phyloP scores from a whole-genome alignment of 768 basidiomycete species.

The Mycena galericulata region DNA sequence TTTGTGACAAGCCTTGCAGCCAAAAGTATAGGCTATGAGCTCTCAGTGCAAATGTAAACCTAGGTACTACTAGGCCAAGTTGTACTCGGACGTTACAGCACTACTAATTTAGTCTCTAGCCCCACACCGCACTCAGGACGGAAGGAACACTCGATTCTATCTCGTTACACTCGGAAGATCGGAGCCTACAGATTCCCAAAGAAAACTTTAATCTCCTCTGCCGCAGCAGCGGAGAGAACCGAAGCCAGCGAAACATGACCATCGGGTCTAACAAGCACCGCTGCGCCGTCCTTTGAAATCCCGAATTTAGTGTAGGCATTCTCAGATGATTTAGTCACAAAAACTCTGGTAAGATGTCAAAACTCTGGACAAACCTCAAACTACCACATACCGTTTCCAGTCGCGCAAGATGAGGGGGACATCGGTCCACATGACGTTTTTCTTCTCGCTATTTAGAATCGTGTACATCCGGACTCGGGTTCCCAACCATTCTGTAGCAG shows the following conservation, averaged over 20 bases:
- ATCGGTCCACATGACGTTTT: constrained; percentile 7
- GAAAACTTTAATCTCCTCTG: background rate
- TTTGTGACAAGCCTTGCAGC: too few relatives aligned
- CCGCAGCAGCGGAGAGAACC: background rate
- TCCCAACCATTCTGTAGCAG: background rate
- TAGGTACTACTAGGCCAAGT: too few relatives aligned
- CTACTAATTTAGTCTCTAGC: too few relatives aligned
- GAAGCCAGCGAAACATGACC: constrained; percentile 8
- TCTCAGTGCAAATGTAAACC: too few relatives aligned
- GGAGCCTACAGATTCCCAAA: background rate
- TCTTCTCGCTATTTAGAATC: constrained; percentile 10
- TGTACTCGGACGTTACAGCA: too few relatives aligned
- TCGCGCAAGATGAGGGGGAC: constrained; percentile 3
- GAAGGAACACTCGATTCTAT: too few relatives aligned
- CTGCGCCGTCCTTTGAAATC: background rate
- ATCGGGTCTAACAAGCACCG: constrained; percentile 3
- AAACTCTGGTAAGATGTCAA: background rate
- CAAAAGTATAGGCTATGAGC: too few relatives aligned
- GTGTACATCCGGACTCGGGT: constrained; percentile 1
- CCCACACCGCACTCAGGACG: too few relatives aligned
- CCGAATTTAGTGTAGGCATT: constrained; percentile 12
- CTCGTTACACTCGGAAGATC: too few relatives aligned
- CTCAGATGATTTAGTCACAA: background rate
- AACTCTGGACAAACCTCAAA: background rate
- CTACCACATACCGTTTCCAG: constrained; percentile 14